Evolutionary conservation across 805 yeast genomes (phyloP).

Genomic region (Yarrowia keelungensis): DNA sequence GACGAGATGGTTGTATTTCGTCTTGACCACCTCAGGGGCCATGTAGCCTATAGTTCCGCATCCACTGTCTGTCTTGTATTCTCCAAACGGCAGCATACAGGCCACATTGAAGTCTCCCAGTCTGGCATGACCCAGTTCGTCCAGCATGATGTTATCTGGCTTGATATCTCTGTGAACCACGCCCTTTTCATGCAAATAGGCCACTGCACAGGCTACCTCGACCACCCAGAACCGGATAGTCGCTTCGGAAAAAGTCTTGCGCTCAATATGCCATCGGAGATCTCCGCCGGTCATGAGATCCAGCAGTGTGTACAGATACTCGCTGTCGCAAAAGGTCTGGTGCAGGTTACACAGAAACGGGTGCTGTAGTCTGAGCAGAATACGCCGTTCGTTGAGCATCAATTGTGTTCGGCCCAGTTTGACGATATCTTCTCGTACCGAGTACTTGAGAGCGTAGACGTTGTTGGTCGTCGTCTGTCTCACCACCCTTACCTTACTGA

Average conservation of each 20-base stretch:
- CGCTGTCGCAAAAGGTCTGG: constrained; percentile 93
- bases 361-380: constrained; percentile 83
- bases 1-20: constrained; percentile 44
- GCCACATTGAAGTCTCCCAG: constrained; percentile 61
- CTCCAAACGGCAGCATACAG: constrained; percentile 60
- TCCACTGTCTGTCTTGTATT: constrained; percentile 56
- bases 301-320: constrained; percentile 84
- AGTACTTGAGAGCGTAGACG: constrained; percentile 82
- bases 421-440: constrained; percentile 90
- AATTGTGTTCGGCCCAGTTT: constrained; percentile 93
- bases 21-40: constrained; percentile 66
- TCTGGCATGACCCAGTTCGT: constrained; percentile 71
- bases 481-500: constrained; percentile 75
- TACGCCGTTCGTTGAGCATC: constrained; percentile 92
- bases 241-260: constrained; percentile 71
- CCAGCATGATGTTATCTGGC: constrained; percentile 69
- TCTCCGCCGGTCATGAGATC: constrained; percentile 97
- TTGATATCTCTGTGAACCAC: constrained; percentile 76
- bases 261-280: constrained; percentile 70
- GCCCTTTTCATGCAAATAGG: constrained; percentile 63
- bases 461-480: constrained; percentile 41
- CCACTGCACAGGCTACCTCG: constrained; percentile 86
- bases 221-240: constrained; percentile 80
- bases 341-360: constrained; percentile 93
- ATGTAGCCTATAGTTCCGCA: constrained; percentile 77